Percentiles rank a stretch among this genome's conserved stretches.
Evolutionary conservation across 2,329 filamentous ascomycete genomes (phyloP).

Genomic region (Cadophora sp.): DNA sequence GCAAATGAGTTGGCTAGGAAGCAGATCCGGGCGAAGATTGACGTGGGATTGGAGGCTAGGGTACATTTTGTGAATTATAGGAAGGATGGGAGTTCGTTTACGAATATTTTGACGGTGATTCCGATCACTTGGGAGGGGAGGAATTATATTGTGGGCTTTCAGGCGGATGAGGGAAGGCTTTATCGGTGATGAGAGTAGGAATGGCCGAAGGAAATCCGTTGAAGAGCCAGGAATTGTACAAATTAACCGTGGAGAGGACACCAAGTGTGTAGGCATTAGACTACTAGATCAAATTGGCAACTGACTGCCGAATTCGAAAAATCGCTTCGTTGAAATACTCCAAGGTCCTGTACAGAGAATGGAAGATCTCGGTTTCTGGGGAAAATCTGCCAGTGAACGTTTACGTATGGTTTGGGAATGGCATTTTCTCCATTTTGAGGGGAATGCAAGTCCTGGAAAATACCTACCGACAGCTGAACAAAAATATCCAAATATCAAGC

Average conservation of each 20-base stretch:
- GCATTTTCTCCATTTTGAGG: too few species aligned
- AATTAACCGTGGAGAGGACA: neutral
- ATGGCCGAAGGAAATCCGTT: neutral
- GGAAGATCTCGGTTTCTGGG: too few species aligned
- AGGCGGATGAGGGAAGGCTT: constrained; percentile 26
- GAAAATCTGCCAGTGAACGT: too few species aligned
- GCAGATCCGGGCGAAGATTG: constrained; percentile 82
- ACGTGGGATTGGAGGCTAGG: constrained; percentile 77
- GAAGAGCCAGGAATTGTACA: neutral
- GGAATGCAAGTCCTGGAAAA: too few species aligned
- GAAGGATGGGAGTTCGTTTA: constrained; percentile 89
- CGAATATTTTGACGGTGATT: constrained; percentile 93
- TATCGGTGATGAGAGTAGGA: neutral
- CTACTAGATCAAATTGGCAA: neutral
- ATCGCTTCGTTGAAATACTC: neutral
- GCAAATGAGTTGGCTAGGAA: constrained; percentile 83
- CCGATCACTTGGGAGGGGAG: constrained; percentile 77
- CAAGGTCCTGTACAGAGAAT: too few species aligned
- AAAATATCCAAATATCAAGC: too few species aligned
- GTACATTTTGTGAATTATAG: constrained; percentile 93
- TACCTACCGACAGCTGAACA: too few species aligned
- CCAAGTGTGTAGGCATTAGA: neutral
- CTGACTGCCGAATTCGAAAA: neutral
- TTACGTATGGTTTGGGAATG: too few species aligned
- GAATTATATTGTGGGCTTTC: constrained; percentile 39